Evolutionary conservation across 352 stramenopile species (phyloP).

Genomic region (Phytophthora palmivora): DNA sequence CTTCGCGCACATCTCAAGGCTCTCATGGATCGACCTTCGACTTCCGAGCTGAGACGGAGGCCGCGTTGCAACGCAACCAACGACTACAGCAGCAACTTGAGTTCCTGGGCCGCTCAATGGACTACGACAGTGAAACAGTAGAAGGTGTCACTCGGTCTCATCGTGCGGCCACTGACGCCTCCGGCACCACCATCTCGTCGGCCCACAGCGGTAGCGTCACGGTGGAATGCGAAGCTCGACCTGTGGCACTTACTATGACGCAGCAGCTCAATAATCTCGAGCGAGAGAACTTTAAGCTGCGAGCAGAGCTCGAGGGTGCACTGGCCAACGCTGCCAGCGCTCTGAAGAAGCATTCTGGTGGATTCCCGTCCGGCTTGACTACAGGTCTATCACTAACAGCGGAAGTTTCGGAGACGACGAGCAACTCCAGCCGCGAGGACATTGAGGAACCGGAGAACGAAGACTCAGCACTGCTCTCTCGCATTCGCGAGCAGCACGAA

Average conservation of each 20-base stretch:
- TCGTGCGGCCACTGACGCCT: slow-evolving; percentile 57
- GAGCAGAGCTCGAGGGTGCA: slow-evolving; percentile 56
- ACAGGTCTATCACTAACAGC: slow-evolving; percentile 37
- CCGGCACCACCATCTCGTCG: slow-evolving; percentile 46
- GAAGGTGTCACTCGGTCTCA: slow-evolving; percentile 20
- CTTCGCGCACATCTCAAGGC: slow-evolving; percentile 4
- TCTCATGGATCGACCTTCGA: slow-evolving; percentile 45
- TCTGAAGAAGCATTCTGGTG: slow-evolving; percentile 46
- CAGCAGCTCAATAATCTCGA: slow-evolving; percentile 80
- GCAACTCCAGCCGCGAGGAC: slow-evolving; percentile 54
- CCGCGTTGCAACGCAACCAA: slow-evolving; percentile 69
- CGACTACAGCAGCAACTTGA: slow-evolving; percentile 69
- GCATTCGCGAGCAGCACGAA: slow-evolving; percentile 46
- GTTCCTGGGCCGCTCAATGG: slow-evolving; percentile 62
- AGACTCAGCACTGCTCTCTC: slow-evolving; percentile 34
- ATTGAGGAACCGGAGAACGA: slow-evolving; percentile 54
- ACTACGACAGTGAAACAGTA: slow-evolving; percentile 43
- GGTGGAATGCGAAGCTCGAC: slow-evolving; percentile 36
- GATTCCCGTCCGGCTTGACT: slow-evolving; percentile 33
- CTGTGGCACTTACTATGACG: slow-evolving; percentile 65
- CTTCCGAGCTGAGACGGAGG: slow-evolving; percentile 58
- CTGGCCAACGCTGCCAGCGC: slow-evolving; percentile 39
- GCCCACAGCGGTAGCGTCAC: slow-evolving; percentile 32
- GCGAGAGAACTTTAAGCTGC: slow-evolving; percentile 75
- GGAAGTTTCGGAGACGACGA: slow-evolving; percentile 57